Evolutionary conservation across 2,329 filamentous ascomycete species (phyloP), one percentile per base, ranked within the genome.

Genomic region (Paecilomyces dactylethromorphus): DNA sequence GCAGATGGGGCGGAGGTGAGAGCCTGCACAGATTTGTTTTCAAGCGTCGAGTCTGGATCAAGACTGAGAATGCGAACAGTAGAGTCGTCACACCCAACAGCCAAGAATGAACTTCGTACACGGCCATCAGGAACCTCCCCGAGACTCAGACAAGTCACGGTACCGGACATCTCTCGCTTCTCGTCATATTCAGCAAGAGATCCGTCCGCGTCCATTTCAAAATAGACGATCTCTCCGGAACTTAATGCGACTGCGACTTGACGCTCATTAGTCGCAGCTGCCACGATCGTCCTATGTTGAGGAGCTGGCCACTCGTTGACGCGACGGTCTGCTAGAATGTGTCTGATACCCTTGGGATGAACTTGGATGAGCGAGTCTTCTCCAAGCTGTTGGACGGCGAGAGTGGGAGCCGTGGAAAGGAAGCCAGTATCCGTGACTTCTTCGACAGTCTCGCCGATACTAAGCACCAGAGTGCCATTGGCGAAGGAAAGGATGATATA

Each of bases 211-310:
- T 97, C 94, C 86, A 97, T 93, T 72, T 99, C 95, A 66, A 99
- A 99, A 71, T 97, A 99, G 50, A 96, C 90, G 63, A 99, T 93
- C 73, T 99, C 94, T 39, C 93, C 93, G 8, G 92, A 97, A 71
- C 92, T 97, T 26, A 99, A 81, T 0, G 94, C 94, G 55, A 97
- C 88, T 3, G 92, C 92, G 26, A 99, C 91, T 75, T 99, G 94
- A 50, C 90, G 86, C 67, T 93, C 87, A 69, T 99, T 99, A 15
- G 93, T 94, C 1, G 93, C 88, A 33, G 93, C 95, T 8, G 93
- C 91, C 53, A 97, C 92, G 63, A 99, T 97, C 0, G 93, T 95
- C 22, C 94, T 86, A 79, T 99, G 93, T 65, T 95, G 89, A 0
- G 95, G 95, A 4, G 90, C 89, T 13, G 90, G 87, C 94, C 94